phyloP scores from a whole-genome alignment of 176 grass and related monocot genomes.

The Juncus effusus region DNA sequence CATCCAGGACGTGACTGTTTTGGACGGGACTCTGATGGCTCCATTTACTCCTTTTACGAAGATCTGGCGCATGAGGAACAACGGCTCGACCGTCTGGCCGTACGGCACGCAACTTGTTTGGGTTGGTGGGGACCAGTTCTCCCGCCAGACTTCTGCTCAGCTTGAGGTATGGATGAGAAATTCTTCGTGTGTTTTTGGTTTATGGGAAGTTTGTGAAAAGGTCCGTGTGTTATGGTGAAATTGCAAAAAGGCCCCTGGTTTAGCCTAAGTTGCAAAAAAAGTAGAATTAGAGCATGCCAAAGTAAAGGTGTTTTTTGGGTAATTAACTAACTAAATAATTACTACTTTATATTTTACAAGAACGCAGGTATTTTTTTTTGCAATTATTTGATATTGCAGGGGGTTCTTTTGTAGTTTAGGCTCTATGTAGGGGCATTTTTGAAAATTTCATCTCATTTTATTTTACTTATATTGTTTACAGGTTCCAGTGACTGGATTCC shows the following conservation, averaged over 20 bases:
- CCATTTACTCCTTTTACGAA: constrained; percentile 67
- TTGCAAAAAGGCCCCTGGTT: no score
- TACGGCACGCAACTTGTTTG: constrained; percentile 61
- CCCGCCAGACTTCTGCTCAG: constrained; percentile 23
- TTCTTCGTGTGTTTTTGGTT: constrained; percentile 12
- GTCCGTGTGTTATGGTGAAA: no score
- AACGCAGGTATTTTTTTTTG: no score
- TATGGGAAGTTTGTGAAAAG: neutral
- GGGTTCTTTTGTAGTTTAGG: no score
- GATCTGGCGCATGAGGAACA: constrained; percentile 80
- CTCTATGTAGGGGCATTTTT: no score
- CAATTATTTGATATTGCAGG: no score
- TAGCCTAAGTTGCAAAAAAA: neutral
- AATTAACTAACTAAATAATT: no score
- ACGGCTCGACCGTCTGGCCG: constrained; percentile 53
- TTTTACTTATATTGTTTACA: constrained; percentile 31
- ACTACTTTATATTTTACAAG: no score
- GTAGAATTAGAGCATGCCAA: neutral
- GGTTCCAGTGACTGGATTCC: constrained; percentile 50
- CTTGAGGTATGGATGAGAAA: constrained; percentile 37
- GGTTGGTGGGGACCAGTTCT: constrained; percentile 62
- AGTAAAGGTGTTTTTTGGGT: no score
- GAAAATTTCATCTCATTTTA: constrained; percentile 1
- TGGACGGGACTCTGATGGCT: constrained; percentile 67
- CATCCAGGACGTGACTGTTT: constrained; percentile 58